phyloP scores from a whole-genome alignment of 176 grass and related monocot genomes.

The Hyparrhenia diplandra region DNA sequence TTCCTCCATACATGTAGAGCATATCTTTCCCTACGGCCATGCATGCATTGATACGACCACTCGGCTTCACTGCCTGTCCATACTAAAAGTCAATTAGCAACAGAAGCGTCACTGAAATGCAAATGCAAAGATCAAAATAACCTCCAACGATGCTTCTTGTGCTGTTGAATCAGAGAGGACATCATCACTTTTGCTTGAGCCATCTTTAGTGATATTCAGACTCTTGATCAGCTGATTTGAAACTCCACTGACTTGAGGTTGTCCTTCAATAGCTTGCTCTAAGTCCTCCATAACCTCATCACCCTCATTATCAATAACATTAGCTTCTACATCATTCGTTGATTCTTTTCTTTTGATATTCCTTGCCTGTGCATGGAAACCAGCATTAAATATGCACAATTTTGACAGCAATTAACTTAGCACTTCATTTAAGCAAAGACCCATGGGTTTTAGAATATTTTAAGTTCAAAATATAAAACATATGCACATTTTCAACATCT shows the following conservation, averaged over 20 bases:
- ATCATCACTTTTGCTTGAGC: conserved; percentile 52
- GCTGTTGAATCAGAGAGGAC: conserved; percentile 41
- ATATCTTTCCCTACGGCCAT: conserved; percentile 83
- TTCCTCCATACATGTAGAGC: conserved; percentile 92
- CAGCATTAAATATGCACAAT: conserved; percentile 6
- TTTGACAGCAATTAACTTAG: not conserved
- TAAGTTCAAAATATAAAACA: not conserved
- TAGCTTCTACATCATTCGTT: conserved; percentile 40
- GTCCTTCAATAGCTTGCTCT: conserved; percentile 39
- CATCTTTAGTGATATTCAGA: conserved; percentile 49
- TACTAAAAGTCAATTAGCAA: conserved; percentile 15
- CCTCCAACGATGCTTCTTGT: conserved; percentile 55
- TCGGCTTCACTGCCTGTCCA: conserved; percentile 70
- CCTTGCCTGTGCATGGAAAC: conserved; percentile 54
- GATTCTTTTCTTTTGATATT: conserved; percentile 63
- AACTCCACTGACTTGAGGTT: conserved; percentile 57
- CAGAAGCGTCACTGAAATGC: conserved; percentile 15
- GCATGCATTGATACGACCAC: conserved; percentile 93
- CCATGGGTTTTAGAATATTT: not conserved
- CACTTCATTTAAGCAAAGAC: not conserved
- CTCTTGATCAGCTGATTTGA: conserved; percentile 74
- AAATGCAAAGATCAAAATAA: conserved; percentile 30
- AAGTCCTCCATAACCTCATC: conserved; percentile 60
- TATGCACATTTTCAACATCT: conserved; percentile 10
- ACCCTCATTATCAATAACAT: conserved; percentile 46